Percentiles rank a stretch among this genome's conserved stretches.
These are phyloP conservation scores for Athelia sp. DNA, from an alignment of 1,284 basidiomycete genomes.

Conservation along the genomic window DNA sequence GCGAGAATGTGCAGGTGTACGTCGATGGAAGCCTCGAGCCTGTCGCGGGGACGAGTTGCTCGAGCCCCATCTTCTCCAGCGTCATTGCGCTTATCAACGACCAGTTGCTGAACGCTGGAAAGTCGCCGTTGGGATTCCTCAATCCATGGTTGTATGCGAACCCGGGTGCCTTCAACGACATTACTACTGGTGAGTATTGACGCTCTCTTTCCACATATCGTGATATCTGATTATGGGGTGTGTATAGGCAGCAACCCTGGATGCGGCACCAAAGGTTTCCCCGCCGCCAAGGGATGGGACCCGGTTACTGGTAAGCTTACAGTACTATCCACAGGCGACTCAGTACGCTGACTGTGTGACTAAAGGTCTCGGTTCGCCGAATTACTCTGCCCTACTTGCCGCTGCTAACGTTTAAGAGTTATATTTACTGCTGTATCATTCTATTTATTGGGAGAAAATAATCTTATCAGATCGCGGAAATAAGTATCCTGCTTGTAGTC, in stretches of 20 bases:
- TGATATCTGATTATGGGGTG: too few species aligned
- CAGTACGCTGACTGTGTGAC: too few species aligned
- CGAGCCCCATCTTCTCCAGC: conserved; percentile 30
- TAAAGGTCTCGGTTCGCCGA: too few species aligned
- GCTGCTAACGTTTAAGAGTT: too few species aligned
- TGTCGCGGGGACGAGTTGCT: conserved; percentile 30
- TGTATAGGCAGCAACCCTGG: conserved; percentile 18
- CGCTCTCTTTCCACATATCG: too few species aligned
- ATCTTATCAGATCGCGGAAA: too few species aligned
- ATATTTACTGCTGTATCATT: too few species aligned
- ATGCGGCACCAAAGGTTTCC: conserved; percentile 24
- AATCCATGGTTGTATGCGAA: conserved; percentile 24
- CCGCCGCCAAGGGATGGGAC: conserved; percentile 24
- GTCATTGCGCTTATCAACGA: conserved; percentile 35
- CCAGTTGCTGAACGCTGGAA: conserved; percentile 22
- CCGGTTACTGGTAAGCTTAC: conserved; percentile 9
- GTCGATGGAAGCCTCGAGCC: conserved; percentile 7
- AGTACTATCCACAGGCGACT: background rate
- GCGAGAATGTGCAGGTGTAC: conserved; percentile 17
- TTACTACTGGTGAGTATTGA: background rate
- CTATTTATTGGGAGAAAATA: too few species aligned
- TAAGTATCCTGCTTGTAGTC: too few species aligned
- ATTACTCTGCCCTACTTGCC: too few species aligned
- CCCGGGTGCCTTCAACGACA: conserved; percentile 2
- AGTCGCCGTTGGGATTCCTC: conserved; percentile 31